A percentile compares a stretch with the other conserved stretches of the same genome.
Evolutionary conservation across 306 rosid genomes (phyloP).

Genomic region (Cicer judaicum): DNA sequence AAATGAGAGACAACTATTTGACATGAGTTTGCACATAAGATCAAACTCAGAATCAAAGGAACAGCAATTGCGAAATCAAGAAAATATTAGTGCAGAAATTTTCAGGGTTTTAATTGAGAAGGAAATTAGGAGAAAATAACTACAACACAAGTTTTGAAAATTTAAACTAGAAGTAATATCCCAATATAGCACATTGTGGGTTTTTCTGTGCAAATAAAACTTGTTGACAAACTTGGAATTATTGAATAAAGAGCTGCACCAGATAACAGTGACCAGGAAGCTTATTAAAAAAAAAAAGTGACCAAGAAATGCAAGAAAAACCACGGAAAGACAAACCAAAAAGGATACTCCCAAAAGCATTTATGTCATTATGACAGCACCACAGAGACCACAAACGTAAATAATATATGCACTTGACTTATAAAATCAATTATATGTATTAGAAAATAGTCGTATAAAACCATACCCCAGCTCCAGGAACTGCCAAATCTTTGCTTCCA

Average conservation of each 20-base stretch:
- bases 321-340: constrained; percentile 24
- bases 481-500: constrained; percentile 78
- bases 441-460: constrained; percentile 14
- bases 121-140: constrained; percentile 23
- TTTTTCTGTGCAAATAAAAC: constrained; percentile 1
- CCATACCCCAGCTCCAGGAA: constrained; percentile 98
- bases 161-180: constrained; percentile 17
- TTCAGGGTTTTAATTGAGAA: constrained; percentile 21
- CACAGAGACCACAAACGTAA: constrained; percentile 3
- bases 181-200: constrained; percentile 5
- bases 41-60: constrained; percentile 21
- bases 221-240: background rate
- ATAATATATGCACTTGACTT: constrained; percentile 6
- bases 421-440: constrained; percentile 38
- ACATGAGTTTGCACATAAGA: constrained; percentile 18
- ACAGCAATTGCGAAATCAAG: constrained; percentile 24
- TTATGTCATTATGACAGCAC: constrained; percentile 28
- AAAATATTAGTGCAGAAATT: constrained; percentile 28
- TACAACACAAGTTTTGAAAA: constrained; percentile 19
- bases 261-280: constrained; percentile 22
- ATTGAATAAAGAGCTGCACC: constrained; percentile 19
- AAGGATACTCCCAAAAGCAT: constrained; percentile 43
- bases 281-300: background rate
- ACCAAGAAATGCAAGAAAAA: constrained; percentile 29
- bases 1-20: constrained; percentile 22